Percentiles rank a stretch among this genome's conserved stretches.
phyloP scores from a whole-genome alignment of 805 yeast species.

The Candida insectorum region DNA sequence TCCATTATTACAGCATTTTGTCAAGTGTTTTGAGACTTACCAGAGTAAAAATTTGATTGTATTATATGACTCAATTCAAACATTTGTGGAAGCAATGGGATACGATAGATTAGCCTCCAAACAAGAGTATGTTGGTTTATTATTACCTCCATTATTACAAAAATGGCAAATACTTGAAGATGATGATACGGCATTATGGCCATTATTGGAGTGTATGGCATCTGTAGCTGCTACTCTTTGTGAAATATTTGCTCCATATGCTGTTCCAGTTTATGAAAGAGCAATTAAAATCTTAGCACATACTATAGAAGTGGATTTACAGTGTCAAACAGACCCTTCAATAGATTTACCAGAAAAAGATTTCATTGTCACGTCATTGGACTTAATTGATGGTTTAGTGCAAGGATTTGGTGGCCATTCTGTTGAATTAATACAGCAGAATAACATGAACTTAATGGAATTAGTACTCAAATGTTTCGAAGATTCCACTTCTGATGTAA shows the following conservation, averaged over 20 bases:
- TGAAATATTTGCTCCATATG: slow-evolving; percentile 82
- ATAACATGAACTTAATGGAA: slow-evolving; percentile 45
- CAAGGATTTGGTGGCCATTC: slow-evolving; percentile 78
- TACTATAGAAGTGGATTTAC: slow-evolving; percentile 64
- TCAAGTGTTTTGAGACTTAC: slow-evolving; percentile 70
- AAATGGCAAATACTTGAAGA: slow-evolving; percentile 80
- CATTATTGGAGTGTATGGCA: slow-evolving; percentile 88
- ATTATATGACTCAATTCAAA: slow-evolving; percentile 86
- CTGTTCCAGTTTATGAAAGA: slow-evolving; percentile 79
- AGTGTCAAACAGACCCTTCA: slow-evolving; percentile 61
- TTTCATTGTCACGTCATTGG: slow-evolving; percentile 83
- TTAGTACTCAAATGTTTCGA: slow-evolving; percentile 67
- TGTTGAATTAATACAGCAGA: slow-evolving; percentile 48
- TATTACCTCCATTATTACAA: slow-evolving; percentile 77
- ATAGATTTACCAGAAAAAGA: slow-evolving; percentile 83
- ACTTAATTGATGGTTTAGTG: slow-evolving; percentile 85
- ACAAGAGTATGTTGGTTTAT: slow-evolving; percentile 52
- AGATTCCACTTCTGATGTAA: slow-evolving; percentile 79
- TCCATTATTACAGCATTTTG: slow-evolving; percentile 67
- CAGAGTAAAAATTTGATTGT: slow-evolving; percentile 79
- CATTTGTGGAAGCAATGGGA: slow-evolving; percentile 77
- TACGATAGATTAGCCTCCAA: slow-evolving; percentile 51
- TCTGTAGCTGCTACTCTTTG: slow-evolving; percentile 86
- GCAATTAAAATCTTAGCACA: slow-evolving; percentile 66
- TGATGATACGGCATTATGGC: slow-evolving; percentile 84